These are phyloP conservation scores for Aspergillus udagawae DNA, from an alignment of 2,329 filamentous ascomycete genomes.

Conservation along the genomic window DNA sequence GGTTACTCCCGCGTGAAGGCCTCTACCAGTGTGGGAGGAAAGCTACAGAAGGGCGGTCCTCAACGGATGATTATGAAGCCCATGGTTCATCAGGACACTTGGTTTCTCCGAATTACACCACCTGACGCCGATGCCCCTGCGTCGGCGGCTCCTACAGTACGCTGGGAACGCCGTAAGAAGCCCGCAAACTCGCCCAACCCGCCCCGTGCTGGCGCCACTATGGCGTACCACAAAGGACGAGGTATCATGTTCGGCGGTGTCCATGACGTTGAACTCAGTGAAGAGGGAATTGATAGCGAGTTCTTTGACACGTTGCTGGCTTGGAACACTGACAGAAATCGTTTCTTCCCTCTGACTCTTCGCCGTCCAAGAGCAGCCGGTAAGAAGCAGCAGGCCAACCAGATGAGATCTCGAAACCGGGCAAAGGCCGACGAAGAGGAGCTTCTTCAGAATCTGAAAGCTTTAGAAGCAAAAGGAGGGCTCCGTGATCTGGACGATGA, in stretches of 20 bases:
- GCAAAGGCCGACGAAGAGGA: conserved; percentile 91
- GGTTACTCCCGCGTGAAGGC: conserved; percentile 91
- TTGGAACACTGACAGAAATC: conserved; percentile 93
- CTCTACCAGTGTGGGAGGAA: conserved; percentile 51
- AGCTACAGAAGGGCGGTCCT: conserved; percentile 59
- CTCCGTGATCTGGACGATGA: conserved; percentile 51
- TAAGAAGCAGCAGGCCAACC: conserved; percentile 52
- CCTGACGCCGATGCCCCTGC: conserved; percentile 64
- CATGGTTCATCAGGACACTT: conserved; percentile 90
- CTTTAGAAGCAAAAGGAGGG: conserved; percentile 71
- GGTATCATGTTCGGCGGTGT: conserved; percentile 94
- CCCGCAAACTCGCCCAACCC: conserved; percentile 86
- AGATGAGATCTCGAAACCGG: conserved; percentile 56
- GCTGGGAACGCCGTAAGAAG: conserved; percentile 92
- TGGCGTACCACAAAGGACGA: conserved; percentile 89
- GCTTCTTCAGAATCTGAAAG: conserved; percentile 77
- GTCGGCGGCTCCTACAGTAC: conserved; percentile 65
- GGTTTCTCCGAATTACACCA: conserved; percentile 78
- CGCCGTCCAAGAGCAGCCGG: conserved; percentile 67
- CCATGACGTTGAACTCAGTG: conserved; percentile 83
- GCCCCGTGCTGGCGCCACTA: conserved; percentile 79
- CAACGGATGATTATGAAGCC: conserved; percentile 73
- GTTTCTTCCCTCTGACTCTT: conserved; percentile 81
- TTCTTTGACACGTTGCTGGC: conserved; percentile 92
- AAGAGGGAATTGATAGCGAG: conserved; percentile 94